phyloP scores from a whole-genome alignment of 768 basidiomycete species.

The Mycena pura region DNA sequence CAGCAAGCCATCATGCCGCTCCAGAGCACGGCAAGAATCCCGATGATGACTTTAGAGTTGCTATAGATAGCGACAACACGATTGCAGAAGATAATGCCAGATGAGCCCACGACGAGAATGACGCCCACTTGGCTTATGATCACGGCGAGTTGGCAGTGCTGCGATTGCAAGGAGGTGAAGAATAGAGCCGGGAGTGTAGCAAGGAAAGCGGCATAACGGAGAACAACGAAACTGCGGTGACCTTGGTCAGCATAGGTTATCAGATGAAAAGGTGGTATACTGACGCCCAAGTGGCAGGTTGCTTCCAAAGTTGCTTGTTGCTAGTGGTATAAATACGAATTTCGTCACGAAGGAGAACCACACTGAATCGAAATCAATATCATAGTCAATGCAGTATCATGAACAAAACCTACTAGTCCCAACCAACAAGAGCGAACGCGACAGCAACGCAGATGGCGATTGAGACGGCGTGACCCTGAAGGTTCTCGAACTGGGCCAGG shows the following conservation, averaged over 20 bases:
- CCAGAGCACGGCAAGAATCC: conserved; percentile 30
- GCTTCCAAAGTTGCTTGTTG: conserved; percentile 33
- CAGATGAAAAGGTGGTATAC: conserved; percentile 7
- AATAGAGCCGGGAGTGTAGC: conserved; percentile 37
- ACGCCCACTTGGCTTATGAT: conserved; percentile 38
- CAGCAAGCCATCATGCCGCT: conserved; percentile 38
- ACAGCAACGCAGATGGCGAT: conserved; percentile 33
- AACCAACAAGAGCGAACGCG: conserved; percentile 39
- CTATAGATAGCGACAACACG: conserved; percentile 44
- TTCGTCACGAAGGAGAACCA: conserved; percentile 38
- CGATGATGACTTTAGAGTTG: conserved; percentile 33
- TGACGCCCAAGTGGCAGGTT: conserved; percentile 39
- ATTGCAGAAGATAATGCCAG: conserved; percentile 41
- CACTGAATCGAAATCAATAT: conserved; percentile 21
- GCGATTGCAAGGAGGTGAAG: conserved; percentile 35
- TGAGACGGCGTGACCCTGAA: conserved; percentile 23
- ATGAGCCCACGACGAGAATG: conserved; percentile 36
- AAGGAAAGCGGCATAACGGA: conserved; percentile 41
- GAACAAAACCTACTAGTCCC: conserved; percentile 38
- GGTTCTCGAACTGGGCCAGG: conserved; percentile 24
- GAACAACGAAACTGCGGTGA: conserved; percentile 36
- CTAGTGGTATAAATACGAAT: conserved; percentile 31
- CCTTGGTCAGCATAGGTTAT: not conserved
- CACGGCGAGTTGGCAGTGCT: conserved; percentile 39
- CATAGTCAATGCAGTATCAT: not conserved